Conservation (phyloP, 768 basidiomycete species). For the Hericium rajendrae region DNA sequence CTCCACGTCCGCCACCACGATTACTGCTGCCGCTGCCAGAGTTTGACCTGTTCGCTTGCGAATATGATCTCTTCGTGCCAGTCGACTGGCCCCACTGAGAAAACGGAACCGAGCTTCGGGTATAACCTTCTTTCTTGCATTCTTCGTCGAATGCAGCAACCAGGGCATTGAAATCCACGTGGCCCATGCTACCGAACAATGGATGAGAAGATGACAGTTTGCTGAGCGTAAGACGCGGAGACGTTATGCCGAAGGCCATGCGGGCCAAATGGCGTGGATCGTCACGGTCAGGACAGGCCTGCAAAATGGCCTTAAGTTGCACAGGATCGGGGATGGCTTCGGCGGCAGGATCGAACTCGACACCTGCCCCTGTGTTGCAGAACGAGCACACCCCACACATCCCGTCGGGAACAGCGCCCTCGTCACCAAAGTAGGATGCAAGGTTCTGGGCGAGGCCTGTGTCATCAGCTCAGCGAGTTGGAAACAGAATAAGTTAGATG, state of each 20-base stretch:
- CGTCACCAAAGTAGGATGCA: constrained; percentile 36
- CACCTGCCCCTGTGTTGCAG: constrained; percentile 27
- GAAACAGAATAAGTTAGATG: background rate
- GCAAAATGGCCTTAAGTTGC: constrained; percentile 28
- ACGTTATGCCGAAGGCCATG: constrained; percentile 40
- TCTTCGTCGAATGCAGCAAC: constrained; percentile 32
- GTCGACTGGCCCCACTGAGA: background rate
- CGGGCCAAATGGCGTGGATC: constrained; percentile 41
- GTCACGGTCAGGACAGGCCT: constrained; percentile 35
- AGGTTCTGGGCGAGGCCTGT: constrained; percentile 34
- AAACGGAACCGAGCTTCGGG: background rate
- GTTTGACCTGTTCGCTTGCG: background rate
- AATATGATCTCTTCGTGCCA: background rate
- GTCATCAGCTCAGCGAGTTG: background rate
- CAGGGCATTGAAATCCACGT: constrained; percentile 30
- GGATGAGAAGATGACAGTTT: constrained; percentile 33
- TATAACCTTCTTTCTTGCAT: constrained; percentile 29
- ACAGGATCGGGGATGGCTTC: constrained; percentile 18
- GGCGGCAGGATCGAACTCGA: constrained; percentile 21
- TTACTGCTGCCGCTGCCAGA: background rate
- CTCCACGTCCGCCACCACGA: background rate
- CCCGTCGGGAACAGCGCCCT: constrained; percentile 28
- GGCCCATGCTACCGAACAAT: constrained; percentile 35
- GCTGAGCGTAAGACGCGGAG: constrained; percentile 31
- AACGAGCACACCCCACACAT: constrained; percentile 35